Base-by-base conservation (phyloP, 1,284 basidiomycete genomes). In the Phellopilus nigrolimitatus region DNA sequence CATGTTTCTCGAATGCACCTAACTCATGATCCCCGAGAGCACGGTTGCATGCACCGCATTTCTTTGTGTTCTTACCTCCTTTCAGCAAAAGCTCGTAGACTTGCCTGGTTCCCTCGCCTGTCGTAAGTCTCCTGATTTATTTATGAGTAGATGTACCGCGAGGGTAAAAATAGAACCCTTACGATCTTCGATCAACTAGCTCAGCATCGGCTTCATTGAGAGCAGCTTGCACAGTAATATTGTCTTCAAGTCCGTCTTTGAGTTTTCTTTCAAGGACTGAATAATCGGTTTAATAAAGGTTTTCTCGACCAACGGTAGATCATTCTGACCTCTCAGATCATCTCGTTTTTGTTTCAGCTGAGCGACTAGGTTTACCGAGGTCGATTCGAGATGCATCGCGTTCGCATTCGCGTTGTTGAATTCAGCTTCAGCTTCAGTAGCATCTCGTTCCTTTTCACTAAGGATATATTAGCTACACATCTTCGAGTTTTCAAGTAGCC, bases 31-130 rank as follows among this genome's bases (percentile, higher is more conserved):
- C 73, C 15, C 78, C 71, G 62, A 97, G 72, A 24, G 71, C 71
- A 4, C 94, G 80, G 57, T 82, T 80, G 64, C 95, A 97, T 3
- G 84, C 82, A 17, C 80, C 71, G 61, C 95, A 98, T 2, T 74
- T 71, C 58, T 88, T 82, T 57, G 82, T 78, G 28, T 72, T 68
- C 62, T 80, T 79, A 15, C 84, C 89, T 0, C 70, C 66, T 19
- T 72, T 69, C 8, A 92, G 72, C 21, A 95, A 67, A 1, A 70
- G 68, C 49, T 86, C 71, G 61, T 85, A 93, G 25, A 90, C 79
- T 5, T 75, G 62, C 19, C 70, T 70, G 17, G 72, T 68, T 3
- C 76, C 79, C 21, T 68, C 60, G 6, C 59, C 60, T 59, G 52
- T 56, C 24, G 60, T 66, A 25, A 64, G 56, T 10, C 59, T 57